Percentiles rank a stretch among this genome's conserved stretches.
phyloP scores from a whole-genome alignment of 345 rosid species.

The Citrus maxima region DNA sequence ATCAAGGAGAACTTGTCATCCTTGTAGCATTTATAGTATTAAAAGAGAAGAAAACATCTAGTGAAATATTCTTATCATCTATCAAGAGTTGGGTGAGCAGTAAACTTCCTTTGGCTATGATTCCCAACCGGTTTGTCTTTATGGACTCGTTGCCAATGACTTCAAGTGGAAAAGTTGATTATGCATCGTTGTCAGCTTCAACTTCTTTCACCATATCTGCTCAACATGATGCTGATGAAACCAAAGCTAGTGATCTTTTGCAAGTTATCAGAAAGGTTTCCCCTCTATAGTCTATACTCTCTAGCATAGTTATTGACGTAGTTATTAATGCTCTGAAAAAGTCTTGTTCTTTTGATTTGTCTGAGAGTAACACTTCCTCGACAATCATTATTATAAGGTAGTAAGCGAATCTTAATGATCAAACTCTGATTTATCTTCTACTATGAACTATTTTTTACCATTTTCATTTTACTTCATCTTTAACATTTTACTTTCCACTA shows the following conservation, averaged over 20 bases:
- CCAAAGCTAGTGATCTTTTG: constrained; percentile 31
- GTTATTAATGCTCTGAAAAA: not conserved
- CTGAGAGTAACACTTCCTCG: not conserved
- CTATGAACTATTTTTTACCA: not conserved
- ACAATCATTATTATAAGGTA: not conserved
- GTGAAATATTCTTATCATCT: constrained; percentile 34
- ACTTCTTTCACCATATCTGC: constrained; percentile 18
- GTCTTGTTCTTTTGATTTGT: not conserved
- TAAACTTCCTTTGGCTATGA: constrained; percentile 71
- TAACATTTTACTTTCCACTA: not conserved
- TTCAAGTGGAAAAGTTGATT: constrained; percentile 84
- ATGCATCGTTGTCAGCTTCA: constrained; percentile 46
- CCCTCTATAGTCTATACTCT: constrained; percentile 9
- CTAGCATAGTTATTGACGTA: not conserved
- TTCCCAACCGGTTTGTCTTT: constrained; percentile 56
- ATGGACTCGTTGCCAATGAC: constrained; percentile 63
- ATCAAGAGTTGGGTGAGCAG: constrained; percentile 59
- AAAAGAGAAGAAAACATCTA: constrained; percentile 37
- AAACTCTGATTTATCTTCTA: not conserved
- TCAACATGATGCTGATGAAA: constrained; percentile 27
- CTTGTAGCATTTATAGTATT: constrained; percentile 58
- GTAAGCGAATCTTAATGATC: not conserved
- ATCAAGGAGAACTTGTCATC: constrained; percentile 36
- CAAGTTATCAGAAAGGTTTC: constrained; percentile 70
- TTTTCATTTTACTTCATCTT: not conserved